A percentile compares a stretch with the other conserved stretches of the same genome.
Evolutionary conservation across 2,329 filamentous ascomycete species (phyloP).

Genomic region (Fusarium foetens): DNA sequence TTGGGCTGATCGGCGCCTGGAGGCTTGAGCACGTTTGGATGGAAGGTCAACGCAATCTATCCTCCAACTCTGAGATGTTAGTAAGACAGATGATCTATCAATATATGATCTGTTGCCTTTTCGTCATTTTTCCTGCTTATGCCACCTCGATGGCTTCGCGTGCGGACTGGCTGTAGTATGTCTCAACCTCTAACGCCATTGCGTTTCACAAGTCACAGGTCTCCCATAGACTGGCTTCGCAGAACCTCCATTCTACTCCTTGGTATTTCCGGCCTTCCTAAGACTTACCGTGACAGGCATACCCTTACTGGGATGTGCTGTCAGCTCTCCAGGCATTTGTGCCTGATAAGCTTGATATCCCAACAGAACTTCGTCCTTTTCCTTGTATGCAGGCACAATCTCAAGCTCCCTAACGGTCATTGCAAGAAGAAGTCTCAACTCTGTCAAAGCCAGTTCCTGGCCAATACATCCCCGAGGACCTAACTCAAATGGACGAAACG

Average conservation of each 20-base stretch:
- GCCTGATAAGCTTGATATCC: not conserved
- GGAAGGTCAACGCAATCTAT: rapidly evolving
- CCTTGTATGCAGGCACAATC: not conserved
- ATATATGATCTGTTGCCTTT: not conserved
- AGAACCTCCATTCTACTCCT: not conserved
- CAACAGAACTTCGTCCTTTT: not conserved
- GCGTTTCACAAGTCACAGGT: not conserved
- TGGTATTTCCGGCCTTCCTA: not conserved
- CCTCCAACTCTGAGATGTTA: rapidly evolving
- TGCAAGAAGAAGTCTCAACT: not conserved
- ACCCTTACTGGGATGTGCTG: not conserved
- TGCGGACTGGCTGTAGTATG: not conserved
- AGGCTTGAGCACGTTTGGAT: rapidly evolving
- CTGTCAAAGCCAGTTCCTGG: conserved; percentile 9
- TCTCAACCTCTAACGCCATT: too few relatives aligned
- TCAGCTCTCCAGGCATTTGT: not conserved
- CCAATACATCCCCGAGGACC: not conserved
- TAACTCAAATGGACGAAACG: conserved; percentile 3
- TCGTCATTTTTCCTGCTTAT: not conserved
- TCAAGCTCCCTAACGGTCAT: conserved; percentile 2
- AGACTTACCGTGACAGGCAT: not conserved
- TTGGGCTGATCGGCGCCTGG: rapidly evolving
- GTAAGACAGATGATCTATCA: too few relatives aligned
- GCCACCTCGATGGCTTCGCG: too few relatives aligned
- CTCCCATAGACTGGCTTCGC: not conserved